These are phyloP conservation scores for Aphanomyces cochlioides DNA, from an alignment of 352 stramenopile species.

Conservation along the genomic window DNA sequence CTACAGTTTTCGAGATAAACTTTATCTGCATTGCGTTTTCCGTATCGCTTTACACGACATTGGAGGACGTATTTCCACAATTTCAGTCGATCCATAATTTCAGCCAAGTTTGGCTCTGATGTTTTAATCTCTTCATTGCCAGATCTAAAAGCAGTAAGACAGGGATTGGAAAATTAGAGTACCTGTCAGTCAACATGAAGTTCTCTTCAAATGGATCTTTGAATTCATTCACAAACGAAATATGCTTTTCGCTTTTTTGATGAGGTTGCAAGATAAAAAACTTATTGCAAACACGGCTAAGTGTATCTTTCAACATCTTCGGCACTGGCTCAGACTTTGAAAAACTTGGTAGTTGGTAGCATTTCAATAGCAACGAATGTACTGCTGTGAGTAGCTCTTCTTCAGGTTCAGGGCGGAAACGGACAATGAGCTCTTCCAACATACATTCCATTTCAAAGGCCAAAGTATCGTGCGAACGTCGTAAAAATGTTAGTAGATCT, in stretches of 20 bases:
- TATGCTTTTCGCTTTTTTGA: conserved; percentile 85
- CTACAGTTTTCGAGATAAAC: conserved; percentile 85
- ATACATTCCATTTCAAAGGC: conserved; percentile 97
- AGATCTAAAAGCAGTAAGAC: conserved; percentile 16
- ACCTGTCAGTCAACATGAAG: conserved; percentile 51
- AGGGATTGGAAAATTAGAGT: conserved; percentile 23
- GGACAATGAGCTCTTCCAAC: conserved; percentile 98
- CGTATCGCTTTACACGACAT: conserved; percentile 68
- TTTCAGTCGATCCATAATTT: conserved; percentile 87
- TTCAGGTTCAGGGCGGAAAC: conserved; percentile 95
- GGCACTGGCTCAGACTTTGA: conserved; percentile 75
- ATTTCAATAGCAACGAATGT: conserved; percentile 93
- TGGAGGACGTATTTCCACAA: conserved; percentile 89
- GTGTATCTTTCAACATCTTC: conserved; percentile 85
- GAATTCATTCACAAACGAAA: conserved; percentile 84
- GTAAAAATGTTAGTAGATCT: conserved; percentile 94
- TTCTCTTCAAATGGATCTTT: conserved; percentile 82
- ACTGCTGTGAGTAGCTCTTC: conserved; percentile 97
- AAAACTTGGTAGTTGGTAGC: conserved; percentile 79
- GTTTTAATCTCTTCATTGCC: conserved; percentile 31
- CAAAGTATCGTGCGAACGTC: conserved; percentile 80
- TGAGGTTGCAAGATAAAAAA: conserved; percentile 82
- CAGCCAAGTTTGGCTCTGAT: conserved; percentile 55
- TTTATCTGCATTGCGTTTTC: conserved; percentile 63
- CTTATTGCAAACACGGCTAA: conserved; percentile 90